Percentiles rank a stretch among this genome's conserved stretches.
These are phyloP conservation scores for Magnusiomyces paraingens DNA, from an alignment of 1,139 yeast genomes.

Conservation along the genomic window DNA sequence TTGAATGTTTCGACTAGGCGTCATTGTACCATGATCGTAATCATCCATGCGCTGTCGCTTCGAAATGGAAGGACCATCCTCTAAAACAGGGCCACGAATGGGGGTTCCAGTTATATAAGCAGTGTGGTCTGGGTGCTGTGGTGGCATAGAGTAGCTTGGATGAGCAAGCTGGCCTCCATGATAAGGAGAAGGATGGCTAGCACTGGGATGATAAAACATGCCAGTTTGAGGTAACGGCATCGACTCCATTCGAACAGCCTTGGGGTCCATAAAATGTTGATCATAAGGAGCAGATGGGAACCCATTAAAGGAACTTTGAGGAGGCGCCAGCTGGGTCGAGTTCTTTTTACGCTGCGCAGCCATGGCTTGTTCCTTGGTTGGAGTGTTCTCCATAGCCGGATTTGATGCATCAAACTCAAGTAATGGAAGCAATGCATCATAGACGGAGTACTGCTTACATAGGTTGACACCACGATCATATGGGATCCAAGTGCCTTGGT, in stretches of 20 bases:
- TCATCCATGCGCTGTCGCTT: slow-evolving; percentile 1
- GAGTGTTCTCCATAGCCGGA: slow-evolving; percentile 51
- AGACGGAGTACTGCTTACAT: slow-evolving; percentile 58
- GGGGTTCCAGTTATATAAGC: background rate
- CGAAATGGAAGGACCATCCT: background rate
- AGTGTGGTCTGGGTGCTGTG: background rate
- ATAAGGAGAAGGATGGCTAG: background rate
- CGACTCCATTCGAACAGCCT: background rate
- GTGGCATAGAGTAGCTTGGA: background rate
- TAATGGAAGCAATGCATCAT: slow-evolving; percentile 56
- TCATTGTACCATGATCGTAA: background rate
- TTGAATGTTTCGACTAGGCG: slow-evolving; percentile 4
- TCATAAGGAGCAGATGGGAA: background rate
- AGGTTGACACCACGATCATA: slow-evolving; percentile 49
- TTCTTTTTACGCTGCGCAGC: slow-evolving; percentile 34
- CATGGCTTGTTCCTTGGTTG: slow-evolving; percentile 48
- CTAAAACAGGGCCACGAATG: background rate
- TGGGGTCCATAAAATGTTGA: background rate
- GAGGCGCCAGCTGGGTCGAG: background rate
- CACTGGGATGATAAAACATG: background rate
- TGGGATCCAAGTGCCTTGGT: slow-evolving; percentile 95
- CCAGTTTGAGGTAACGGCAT: background rate
- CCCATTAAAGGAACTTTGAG: slow-evolving; percentile 2
- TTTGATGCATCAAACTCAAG: slow-evolving; percentile 50
- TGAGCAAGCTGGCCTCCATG: background rate